Conservation (phyloP, 495 filamentous ascomycete genomes). For the Bacidia gigantensis region DNA sequence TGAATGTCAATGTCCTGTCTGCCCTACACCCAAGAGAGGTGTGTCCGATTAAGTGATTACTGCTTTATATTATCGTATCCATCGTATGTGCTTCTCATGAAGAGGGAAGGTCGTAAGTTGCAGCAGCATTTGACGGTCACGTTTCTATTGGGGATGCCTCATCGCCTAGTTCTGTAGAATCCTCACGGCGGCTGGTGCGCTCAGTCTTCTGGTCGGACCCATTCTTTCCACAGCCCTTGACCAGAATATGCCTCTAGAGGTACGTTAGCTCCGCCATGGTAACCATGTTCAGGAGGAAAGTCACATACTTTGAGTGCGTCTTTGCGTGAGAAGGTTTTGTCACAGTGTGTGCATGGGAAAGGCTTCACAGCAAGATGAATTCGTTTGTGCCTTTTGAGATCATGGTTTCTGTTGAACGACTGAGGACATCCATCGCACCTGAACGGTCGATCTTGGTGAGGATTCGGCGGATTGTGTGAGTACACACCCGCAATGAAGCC, state of each 20-base stretch:
- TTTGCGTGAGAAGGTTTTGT: constrained; percentile 94
- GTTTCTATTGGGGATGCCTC: too few relatives aligned
- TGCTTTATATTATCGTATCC: too few relatives aligned
- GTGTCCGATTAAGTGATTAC: too few relatives aligned
- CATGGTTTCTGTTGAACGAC: constrained; percentile 93
- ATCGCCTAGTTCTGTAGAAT: not conserved
- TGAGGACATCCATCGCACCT: constrained; percentile 87
- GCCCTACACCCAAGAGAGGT: too few relatives aligned
- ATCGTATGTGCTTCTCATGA: too few relatives aligned
- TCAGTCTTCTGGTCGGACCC: constrained; percentile 11
- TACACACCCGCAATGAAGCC: constrained; percentile 41
- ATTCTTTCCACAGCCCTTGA: constrained; percentile 77
- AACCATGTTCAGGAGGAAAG: not conserved
- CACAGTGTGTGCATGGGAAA: constrained; percentile 80
- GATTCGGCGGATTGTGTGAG: constrained; percentile 31
- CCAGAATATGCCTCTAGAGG: constrained; percentile 73
- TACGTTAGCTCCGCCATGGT: constrained; percentile 14
- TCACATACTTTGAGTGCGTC: constrained; percentile 83
- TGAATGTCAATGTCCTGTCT: too few relatives aligned
- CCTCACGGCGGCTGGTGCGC: not conserved
- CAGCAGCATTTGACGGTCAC: too few relatives aligned
- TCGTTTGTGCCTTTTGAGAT: constrained; percentile 87
- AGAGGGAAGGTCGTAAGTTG: too few relatives aligned
- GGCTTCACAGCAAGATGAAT: constrained; percentile 95
- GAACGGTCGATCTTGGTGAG: constrained; percentile 72